phyloP scores from a whole-genome alignment of 2,329 filamentous ascomycete species.

The Periglandula ipomoeae region DNA sequence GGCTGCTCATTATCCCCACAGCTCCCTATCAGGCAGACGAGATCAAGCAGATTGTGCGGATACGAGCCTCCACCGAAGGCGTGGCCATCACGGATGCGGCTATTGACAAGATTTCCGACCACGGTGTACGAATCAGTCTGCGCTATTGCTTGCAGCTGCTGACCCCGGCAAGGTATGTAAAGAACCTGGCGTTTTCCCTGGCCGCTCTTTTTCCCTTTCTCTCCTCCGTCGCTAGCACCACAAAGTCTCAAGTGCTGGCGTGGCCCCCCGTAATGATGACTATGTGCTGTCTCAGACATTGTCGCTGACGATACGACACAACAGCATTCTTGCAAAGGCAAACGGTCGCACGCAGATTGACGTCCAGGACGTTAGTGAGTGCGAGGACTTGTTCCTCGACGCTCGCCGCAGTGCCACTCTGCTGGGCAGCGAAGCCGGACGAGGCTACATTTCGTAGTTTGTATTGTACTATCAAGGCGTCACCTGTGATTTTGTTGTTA shows the following conservation, averaged over 20 bases:
- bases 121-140: conserved; percentile 82
- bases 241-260: conserved; percentile 1
- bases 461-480: background rate
- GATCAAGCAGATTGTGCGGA: conserved; percentile 84
- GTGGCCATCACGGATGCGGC: conserved; percentile 73
- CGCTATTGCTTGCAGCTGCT: conserved; percentile 89
- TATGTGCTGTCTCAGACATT: conserved; percentile 19
- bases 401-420: conserved; percentile 68
- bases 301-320: conserved; percentile 22
- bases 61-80: conserved; percentile 74
- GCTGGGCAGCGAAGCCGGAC: conserved; percentile 52
- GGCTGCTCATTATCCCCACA: conserved; percentile 92
- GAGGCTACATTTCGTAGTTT: conserved; percentile 51
- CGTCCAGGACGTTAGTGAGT: conserved; percentile 67
- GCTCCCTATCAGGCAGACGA: conserved; percentile 81
- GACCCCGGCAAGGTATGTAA: conserved; percentile 62
- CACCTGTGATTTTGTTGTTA: too few relatives aligned
- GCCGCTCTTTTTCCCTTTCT: background rate
- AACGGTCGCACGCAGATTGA: conserved; percentile 71
- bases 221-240: background rate
- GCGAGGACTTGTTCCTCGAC: conserved; percentile 77
- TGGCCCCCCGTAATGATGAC: background rate
- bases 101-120: conserved; percentile 75
- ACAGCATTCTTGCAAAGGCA: conserved; percentile 77
- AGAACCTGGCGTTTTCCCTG: background rate